Base-by-base conservation (phyloP, 495 filamentous ascomycete species). In the Podospora pseudocomata region DNA sequence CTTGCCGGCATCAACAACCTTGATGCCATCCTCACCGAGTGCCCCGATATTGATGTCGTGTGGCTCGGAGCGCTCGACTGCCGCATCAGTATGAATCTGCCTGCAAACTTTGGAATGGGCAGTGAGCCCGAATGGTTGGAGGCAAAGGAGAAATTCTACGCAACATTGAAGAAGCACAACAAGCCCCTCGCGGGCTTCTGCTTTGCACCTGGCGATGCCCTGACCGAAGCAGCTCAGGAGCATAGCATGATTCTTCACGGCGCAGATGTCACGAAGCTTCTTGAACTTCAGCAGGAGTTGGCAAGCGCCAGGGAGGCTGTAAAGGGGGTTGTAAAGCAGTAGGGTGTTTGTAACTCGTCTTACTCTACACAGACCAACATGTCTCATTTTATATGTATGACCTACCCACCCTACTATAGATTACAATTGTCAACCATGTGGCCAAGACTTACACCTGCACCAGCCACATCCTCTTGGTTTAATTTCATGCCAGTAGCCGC, bases 1-100 rank as follows among this genome's bases (percentile, higher is more conserved):
- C 75, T 86, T 63, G 83, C 83, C 70, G 78, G 77, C 65, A 84
- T 88, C 70, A 72, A 77, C 63, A 86, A 88, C 75, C 77, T 89
- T 30, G 79, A 83, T 65, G 78, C 77, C 54, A 84, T 87, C 65
- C 77, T 86, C 72, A 81, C 79, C 28, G 79, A 71, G 49, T 72
- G 74, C 23, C 77, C 81, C 26, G 75, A 80, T 23, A 82, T 83
- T 55, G 82, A 83, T 67, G 68, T 76, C 57, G 77, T 80, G 5
- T 84, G 81, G 81, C 74, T 83, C 5, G 81, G 81, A n/a, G 65
- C 70, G 7, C 74, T 84, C 20, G 82, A 84, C 72, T 70, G 67
- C 57, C 69, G 81, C 30, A 72, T 82, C 54, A 76, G 69, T 67
- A 84, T 84, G 82, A 74, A 71, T 63, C 64, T 83, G 58, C 64